Conservation (phyloP, 345 rosid genomes). For the Clarkia xantiana region DNA sequence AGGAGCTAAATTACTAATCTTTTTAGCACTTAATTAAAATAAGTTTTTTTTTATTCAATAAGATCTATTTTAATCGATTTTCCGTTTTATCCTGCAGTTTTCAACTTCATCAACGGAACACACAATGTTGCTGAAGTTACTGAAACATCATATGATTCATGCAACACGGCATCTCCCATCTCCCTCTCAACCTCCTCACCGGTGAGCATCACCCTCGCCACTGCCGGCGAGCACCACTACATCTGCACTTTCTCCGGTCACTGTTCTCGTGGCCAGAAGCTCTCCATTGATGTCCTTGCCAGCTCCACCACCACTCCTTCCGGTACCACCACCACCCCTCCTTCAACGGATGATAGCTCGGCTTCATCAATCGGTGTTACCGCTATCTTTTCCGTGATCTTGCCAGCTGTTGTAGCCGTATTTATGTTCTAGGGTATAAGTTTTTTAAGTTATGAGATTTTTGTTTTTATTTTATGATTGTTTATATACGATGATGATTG, state of each 20-base stretch:
- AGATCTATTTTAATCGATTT: too few species aligned
- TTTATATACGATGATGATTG: too few species aligned
- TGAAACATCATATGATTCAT: slow-evolving; percentile 11
- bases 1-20: too few species aligned
- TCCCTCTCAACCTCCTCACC: not conserved
- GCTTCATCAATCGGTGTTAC: slow-evolving; percentile 15
- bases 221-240: slow-evolving; percentile 13
- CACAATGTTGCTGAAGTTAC: slow-evolving; percentile 9
- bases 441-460: too few species aligned
- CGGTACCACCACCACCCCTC: not conserved
- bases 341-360: slow-evolving; percentile 5
- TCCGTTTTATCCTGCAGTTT: not conserved
- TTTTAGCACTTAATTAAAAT: too few species aligned
- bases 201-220: slow-evolving; percentile 1
- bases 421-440: too few species aligned
- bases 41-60: too few species aligned
- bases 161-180: slow-evolving; percentile 4
- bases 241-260: slow-evolving; percentile 16
- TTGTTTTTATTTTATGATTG: too few species aligned
- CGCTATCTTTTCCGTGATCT: slow-evolving; percentile 15
- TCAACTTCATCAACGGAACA: slow-evolving; percentile 4
- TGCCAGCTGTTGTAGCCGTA: slow-evolving; percentile 14
- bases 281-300: slow-evolving; percentile 8
- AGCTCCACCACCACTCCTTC: slow-evolving; percentile 3
- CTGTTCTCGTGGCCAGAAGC: slow-evolving; percentile 19